A percentile compares a stretch with the other conserved stretches of the same genome.
These are phyloP conservation scores for Kodamaea nitidulidarum DNA, from an alignment of 805 yeast species.

Conservation along the genomic window DNA sequence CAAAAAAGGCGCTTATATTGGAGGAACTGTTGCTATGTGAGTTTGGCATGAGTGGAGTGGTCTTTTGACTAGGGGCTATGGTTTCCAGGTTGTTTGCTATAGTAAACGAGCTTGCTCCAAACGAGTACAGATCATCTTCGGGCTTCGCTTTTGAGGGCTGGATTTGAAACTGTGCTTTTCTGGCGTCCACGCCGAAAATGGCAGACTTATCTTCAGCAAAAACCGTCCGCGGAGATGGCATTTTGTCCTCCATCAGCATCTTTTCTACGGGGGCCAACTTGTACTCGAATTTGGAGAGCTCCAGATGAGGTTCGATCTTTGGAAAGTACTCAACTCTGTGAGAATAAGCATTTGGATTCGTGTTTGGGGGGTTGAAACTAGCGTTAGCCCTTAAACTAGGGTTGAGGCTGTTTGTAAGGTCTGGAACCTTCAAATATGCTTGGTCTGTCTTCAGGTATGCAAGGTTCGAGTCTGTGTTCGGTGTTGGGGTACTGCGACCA, in stretches of 20 bases:
- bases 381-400: no score
- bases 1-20: conserved; percentile 13
- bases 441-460: no score
- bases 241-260: neutral
- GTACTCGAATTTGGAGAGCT: neutral
- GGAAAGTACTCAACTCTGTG: neutral
- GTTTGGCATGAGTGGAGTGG: neutral
- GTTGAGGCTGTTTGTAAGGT: no score
- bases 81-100: conserved; percentile 17
- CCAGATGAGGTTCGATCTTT: neutral
- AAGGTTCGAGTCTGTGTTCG: no score
- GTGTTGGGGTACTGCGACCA: no score
- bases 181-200: neutral
- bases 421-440: no score
- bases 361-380: no score
- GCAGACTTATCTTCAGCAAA: neutral
- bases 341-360: no score
- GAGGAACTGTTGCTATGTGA: conserved; percentile 11
- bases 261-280: neutral
- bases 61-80: conserved; percentile 1
- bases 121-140: conserved; percentile 28
- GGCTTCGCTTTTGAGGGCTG: neutral
- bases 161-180: neutral
- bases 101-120: conserved; percentile 34
- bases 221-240: neutral